A percentile compares a stretch with the other conserved stretches of the same genome.
Conservation (phyloP, 2,329 filamentous ascomycete species). For the Penicillium carneum region DNA sequence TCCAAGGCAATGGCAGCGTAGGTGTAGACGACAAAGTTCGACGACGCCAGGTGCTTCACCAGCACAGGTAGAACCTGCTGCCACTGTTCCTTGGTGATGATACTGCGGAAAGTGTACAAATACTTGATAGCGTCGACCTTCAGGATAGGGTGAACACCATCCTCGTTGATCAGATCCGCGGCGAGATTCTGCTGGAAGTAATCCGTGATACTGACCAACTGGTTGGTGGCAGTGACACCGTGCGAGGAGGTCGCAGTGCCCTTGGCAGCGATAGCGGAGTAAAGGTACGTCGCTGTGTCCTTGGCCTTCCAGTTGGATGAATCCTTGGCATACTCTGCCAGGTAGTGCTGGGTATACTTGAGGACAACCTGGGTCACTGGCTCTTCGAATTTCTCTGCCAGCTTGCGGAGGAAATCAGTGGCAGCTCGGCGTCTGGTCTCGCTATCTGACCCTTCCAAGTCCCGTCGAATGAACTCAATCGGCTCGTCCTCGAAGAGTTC, state of each 20-base stretch:
- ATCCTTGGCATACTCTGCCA: conserved; percentile 74
- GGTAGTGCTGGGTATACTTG: conserved; percentile 84
- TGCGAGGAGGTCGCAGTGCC: conserved; percentile 84
- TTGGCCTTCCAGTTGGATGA: conserved; percentile 90
- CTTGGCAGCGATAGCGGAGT: conserved; percentile 91
- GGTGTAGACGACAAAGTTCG: conserved; percentile 95
- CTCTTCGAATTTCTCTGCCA: conserved; percentile 86
- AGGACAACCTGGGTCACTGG: conserved; percentile 86
- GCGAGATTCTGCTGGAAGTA: conserved; percentile 95
- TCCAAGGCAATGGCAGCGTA: conserved; percentile 98
- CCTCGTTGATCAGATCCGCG: conserved; percentile 77
- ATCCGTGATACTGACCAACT: conserved; percentile 84
- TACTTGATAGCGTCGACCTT: conserved; percentile 99
- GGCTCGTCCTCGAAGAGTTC: conserved; percentile 98
- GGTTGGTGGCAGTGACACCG: conserved; percentile 89
- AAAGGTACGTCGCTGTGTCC: conserved; percentile 97
- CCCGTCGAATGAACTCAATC: conserved; percentile 94
- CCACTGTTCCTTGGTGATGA: conserved; percentile 91
- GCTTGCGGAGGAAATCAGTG: conserved; percentile 88
- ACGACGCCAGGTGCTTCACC: conserved; percentile 86
- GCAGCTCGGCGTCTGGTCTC: conserved; percentile 91
- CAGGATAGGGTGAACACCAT: conserved; percentile 78
- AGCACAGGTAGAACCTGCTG: conserved; percentile 85
- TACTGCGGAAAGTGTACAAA: conserved; percentile 93
- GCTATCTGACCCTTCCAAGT: conserved; percentile 93